A percentile compares a stretch with the other conserved stretches of the same genome.
phyloP scores from a whole-genome alignment of 257 asterid genomes.

The Gentiana dahurica region DNA sequence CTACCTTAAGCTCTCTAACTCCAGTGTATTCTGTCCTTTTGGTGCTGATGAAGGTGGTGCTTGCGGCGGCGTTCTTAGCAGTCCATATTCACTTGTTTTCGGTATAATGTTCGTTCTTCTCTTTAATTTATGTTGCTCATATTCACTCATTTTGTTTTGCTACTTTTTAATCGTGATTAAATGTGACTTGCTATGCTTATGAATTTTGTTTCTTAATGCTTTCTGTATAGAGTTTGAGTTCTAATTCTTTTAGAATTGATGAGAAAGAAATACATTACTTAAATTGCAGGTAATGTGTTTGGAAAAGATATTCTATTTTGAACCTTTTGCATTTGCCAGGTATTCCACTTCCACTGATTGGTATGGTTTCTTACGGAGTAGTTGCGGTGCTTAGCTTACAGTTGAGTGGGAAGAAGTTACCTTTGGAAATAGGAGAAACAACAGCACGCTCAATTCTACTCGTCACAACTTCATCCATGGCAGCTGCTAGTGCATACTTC shows the following conservation, averaged over 20 bases:
- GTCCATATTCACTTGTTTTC: slow-evolving; percentile 60
- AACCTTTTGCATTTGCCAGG: slow-evolving; percentile 43
- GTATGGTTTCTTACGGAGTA: slow-evolving; percentile 85
- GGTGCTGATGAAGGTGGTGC: slow-evolving; percentile 39
- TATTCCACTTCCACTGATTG: slow-evolving; percentile 80
- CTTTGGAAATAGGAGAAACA: slow-evolving; percentile 34
- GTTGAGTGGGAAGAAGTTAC: slow-evolving; percentile 33
- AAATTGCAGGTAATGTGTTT: slow-evolving; percentile 9
- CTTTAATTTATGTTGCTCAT: not conserved
- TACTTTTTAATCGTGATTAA: no score
- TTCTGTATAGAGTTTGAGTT: no score
- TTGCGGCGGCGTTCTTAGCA: slow-evolving; percentile 64
- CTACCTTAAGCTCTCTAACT: slow-evolving; percentile 55
- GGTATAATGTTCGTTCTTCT: slow-evolving; percentile 29
- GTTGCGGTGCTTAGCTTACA: slow-evolving; percentile 58
- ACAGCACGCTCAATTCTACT: slow-evolving; percentile 45
- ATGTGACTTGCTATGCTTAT: no score
- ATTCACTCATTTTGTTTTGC: no score
- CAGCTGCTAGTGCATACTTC: slow-evolving; percentile 85
- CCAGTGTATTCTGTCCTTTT: slow-evolving; percentile 77
- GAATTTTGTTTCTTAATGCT: no score
- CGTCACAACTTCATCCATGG: slow-evolving; percentile 80
- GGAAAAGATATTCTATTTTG: slow-evolving; percentile 11
- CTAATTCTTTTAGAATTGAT: slow-evolving; percentile 8
- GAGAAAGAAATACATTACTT: slow-evolving; percentile 1